Evolutionary conservation across 805 yeast species (phyloP).

Genomic region (Saccharomyces eubayanus): DNA sequence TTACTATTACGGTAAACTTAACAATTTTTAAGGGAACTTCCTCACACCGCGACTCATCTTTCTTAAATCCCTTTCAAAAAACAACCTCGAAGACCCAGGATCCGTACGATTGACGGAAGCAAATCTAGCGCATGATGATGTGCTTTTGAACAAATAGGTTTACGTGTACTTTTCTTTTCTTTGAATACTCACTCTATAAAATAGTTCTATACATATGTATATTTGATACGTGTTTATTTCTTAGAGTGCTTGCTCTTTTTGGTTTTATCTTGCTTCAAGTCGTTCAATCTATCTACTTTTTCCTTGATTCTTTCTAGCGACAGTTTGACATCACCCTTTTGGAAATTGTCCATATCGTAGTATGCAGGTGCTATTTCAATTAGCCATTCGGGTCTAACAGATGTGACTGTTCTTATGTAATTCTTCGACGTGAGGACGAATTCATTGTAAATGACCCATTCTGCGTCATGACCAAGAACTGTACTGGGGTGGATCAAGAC

Average conservation of each 20-base stretch:
- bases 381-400: constrained; percentile 87
- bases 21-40: background rate
- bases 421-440: constrained; percentile 89
- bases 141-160: background rate
- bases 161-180: background rate
- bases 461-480: constrained; percentile 77
- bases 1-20: background rate
- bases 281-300: constrained; percentile 39
- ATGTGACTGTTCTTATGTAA: constrained; percentile 88
- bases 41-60: background rate
- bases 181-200: background rate
- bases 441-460: constrained; percentile 93
- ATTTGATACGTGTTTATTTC: constrained; percentile 2
- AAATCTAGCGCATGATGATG: no score
- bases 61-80: background rate
- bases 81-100: background rate
- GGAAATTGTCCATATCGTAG: constrained; percentile 55
- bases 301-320: constrained; percentile 54
- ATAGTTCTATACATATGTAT: background rate
- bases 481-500: constrained; percentile 92
- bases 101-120: no score
- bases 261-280: constrained; percentile 19
- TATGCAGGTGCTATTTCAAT: constrained; percentile 67
- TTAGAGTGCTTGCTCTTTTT: constrained; percentile 21
- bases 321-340: constrained; percentile 63